Percentiles rank a stretch among this genome's conserved stretches.
Conservation (phyloP, 352 stramenopile genomes). For the Globisporangium apiculatum region DNA sequence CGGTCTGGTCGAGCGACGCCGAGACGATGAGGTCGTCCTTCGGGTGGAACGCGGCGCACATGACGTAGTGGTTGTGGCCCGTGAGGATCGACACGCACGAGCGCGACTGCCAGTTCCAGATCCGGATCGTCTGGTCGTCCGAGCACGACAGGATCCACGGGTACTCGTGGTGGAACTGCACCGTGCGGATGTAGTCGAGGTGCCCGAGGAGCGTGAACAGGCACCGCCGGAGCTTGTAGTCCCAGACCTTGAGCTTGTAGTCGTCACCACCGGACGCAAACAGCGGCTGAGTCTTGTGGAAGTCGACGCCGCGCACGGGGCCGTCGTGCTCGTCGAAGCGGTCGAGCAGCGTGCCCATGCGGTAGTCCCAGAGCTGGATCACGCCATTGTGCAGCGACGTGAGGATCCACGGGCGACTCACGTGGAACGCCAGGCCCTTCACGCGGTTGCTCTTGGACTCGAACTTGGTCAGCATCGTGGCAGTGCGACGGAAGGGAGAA, state of each 20-base stretch:
- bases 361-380: conserved; percentile 98
- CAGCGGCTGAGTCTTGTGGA: conserved; percentile 96
- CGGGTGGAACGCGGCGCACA: conserved; percentile 99
- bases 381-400: conserved; percentile 99
- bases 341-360: conserved; percentile 98
- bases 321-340: conserved; percentile 99
- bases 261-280: conserved; percentile 99
- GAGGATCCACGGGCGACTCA: conserved; percentile 98
- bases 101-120: conserved; percentile 99
- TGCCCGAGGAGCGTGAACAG: conserved; percentile 99
- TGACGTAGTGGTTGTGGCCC: conserved; percentile 99
- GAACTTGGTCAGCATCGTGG: conserved; percentile 98
- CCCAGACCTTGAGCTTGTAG: conserved; percentile 99
- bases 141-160: conserved; percentile 97
- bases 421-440: conserved; percentile 99
- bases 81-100: conserved; percentile 99
- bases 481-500: no score
- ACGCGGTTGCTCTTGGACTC: conserved; percentile 99
- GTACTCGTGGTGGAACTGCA: conserved; percentile 99
- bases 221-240: conserved; percentile 98
- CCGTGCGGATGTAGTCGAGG: conserved; percentile 99
- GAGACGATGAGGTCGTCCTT: conserved; percentile 99
- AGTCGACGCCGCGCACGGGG: conserved; percentile 98
- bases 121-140: conserved; percentile 99
- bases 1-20: conserved; percentile 97